Base-by-base conservation (phyloP, 108 stramenopile species). In the Discostella pseudostelligera region DNA sequence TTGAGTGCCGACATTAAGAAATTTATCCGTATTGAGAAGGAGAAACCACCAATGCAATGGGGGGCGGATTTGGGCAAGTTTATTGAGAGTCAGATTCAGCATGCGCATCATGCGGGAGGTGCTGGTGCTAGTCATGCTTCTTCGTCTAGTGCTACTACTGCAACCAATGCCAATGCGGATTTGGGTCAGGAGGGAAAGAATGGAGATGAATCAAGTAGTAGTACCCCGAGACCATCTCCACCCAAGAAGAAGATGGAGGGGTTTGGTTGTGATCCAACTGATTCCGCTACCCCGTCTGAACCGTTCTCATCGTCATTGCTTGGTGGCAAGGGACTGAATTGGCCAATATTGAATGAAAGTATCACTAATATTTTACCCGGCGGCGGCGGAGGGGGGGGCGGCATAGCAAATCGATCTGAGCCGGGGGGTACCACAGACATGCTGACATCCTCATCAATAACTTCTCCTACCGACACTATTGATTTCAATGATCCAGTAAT, bases 61-160 rank as follows among this genome's bases (percentile, higher is more conserved):
- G 65, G 60, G 11, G 53, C 60, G 21, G 73, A 74, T 67, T 47
- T 74, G 59, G 73, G 73, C 21, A 74, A 67, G 45, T 74, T 74
- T 56, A 67, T 74, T 56, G 73, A 67, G 44, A 65, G 59, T 51
- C 73, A 74, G 37, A 74, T 21, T 59, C 47, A 36, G 7, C 49
- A 53, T 37, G 39, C 32, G 12, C 50, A 48, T 37, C 39, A 51
- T 20, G 44, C 24, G 4, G 37, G 22, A 2, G 68, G 20, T 14
- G 48, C 48, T 39, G 45, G 37, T 10, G 53, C 26, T 55, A 50
- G 24, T 8, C 26, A 28, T 47, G 29, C 50, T 9, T 19, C 25
- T n/a, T n/a, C n/a, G n/a, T n/a, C n/a, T n/a, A n/a, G n/a, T n/a
- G n/a, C n/a, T n/a, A n/a, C n/a, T n/a, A n/a, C n/a, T n/a, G n/a